These are phyloP conservation scores for Vicia faba DNA, from an alignment of 306 rosid species.

Conservation along the genomic window DNA sequence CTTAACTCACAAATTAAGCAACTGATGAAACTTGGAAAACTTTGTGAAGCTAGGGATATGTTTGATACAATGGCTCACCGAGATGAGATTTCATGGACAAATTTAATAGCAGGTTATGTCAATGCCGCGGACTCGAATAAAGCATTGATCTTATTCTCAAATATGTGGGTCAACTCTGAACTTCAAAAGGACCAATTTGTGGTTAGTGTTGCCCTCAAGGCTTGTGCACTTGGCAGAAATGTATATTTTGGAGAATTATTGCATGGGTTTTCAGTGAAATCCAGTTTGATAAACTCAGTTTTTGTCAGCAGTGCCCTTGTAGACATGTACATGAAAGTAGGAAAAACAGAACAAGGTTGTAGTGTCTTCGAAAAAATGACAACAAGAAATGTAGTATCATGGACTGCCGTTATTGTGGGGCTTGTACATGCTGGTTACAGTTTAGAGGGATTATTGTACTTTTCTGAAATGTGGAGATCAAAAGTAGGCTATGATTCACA, in stretches of 20 bases:
- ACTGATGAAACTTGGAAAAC: slow-evolving; percentile 48
- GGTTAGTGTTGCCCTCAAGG: slow-evolving; percentile 45
- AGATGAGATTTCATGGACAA: slow-evolving; percentile 69
- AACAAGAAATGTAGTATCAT: slow-evolving; percentile 63
- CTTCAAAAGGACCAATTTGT: slow-evolving; percentile 26
- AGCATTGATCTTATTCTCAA: slow-evolving; percentile 50
- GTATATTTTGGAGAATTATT: slow-evolving; percentile 50
- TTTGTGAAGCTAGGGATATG: slow-evolving; percentile 54
- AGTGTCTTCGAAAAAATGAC: slow-evolving; percentile 57
- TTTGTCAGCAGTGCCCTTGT: slow-evolving; percentile 72
- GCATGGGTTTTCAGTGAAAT: slow-evolving; percentile 68
- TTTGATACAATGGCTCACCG: slow-evolving; percentile 56
- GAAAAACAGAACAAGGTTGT: slow-evolving; percentile 56
- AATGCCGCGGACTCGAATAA: slow-evolving; percentile 43
- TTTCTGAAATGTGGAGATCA: slow-evolving; percentile 74
- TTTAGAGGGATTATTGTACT: slow-evolving; percentile 58
- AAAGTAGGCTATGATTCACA: slow-evolving; percentile 63
- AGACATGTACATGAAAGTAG: slow-evolving; percentile 77
- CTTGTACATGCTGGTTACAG: slow-evolving; percentile 68
- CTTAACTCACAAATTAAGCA: slow-evolving; percentile 60
- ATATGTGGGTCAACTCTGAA: slow-evolving; percentile 19
- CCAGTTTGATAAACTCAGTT: slow-evolving; percentile 60
- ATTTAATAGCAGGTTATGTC: slow-evolving; percentile 57
- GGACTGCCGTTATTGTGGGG: slow-evolving; percentile 73
- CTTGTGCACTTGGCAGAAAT: slow-evolving; percentile 57